These are phyloP conservation scores for Fusarium oxysporum DNA, from an alignment of 2,329 filamentous ascomycete genomes.

Conservation along the genomic window DNA sequence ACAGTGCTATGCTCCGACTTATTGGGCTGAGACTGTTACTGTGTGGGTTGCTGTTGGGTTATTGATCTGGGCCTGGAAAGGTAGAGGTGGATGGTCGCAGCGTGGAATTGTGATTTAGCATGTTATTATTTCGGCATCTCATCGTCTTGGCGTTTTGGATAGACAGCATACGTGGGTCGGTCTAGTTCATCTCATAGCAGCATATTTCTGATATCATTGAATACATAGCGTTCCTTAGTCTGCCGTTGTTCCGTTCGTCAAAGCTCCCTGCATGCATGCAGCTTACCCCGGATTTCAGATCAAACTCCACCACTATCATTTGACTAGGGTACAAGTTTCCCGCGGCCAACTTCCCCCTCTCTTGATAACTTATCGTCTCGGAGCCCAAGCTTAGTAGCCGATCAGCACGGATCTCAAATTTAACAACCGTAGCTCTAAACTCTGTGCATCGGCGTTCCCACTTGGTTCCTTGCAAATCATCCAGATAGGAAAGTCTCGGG, in stretches of 20 bases:
- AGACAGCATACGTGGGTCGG: slow-evolving; percentile 28
- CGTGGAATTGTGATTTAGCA: slow-evolving; percentile 75
- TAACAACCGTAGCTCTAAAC: slow-evolving; percentile 31
- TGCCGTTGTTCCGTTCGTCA: neutral
- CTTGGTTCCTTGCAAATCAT: neutral
- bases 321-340: slow-evolving; percentile 15
- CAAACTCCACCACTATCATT: neutral
- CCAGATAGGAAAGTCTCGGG: slow-evolving; percentile 35
- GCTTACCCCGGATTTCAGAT: slow-evolving; percentile 33
- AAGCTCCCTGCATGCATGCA: slow-evolving; percentile 25
- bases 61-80: slow-evolving; percentile 85
- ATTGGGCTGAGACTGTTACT: slow-evolving; percentile 86
- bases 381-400: slow-evolving; percentile 25
- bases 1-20: slow-evolving; percentile 82
- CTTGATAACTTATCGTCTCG: slow-evolving; percentile 29
- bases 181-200: neutral
- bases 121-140: neutral
- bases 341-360: slow-evolving; percentile 31
- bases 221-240: neutral
- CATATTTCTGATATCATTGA: slow-evolving; percentile 1
- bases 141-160: slow-evolving; percentile 31
- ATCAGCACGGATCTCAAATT: slow-evolving; percentile 29
- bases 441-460: slow-evolving; percentile 18
- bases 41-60: slow-evolving; percentile 81
- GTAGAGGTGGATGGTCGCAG: slow-evolving; percentile 78